Conservation (phyloP, 2,329 filamentous ascomycete genomes). For the Cladosporium sp. region DNA sequence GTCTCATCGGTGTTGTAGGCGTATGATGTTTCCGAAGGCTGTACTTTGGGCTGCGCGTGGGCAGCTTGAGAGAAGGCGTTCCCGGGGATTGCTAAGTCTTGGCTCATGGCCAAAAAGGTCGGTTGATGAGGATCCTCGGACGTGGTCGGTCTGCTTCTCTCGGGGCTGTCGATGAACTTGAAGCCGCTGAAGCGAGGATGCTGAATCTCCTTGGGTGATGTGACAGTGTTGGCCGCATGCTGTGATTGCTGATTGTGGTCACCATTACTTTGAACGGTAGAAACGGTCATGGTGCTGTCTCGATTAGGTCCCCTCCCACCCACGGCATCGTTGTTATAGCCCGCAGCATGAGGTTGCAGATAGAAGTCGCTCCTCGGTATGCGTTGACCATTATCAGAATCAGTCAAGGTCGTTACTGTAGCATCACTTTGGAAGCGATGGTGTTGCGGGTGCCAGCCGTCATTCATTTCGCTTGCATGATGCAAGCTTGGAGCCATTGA, state of each 20-base stretch:
- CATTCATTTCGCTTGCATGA: conserved; percentile 3
- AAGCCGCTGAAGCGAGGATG: conserved; percentile 17
- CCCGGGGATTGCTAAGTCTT: not conserved
- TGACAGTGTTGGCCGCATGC: not conserved
- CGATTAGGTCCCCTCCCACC: not conserved
- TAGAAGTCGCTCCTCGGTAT: conserved; percentile 17
- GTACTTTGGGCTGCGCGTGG: not conserved
- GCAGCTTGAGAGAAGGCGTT: not conserved
- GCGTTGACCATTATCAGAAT: conserved; percentile 8
- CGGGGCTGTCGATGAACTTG: conserved; percentile 17
- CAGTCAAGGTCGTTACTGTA: conserved; percentile 11
- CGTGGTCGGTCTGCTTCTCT: conserved; percentile 12
- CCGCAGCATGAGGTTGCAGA: conserved; percentile 22
- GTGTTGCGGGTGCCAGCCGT: conserved; percentile 9
- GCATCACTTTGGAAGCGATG: conserved; percentile 10
- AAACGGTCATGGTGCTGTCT: not conserved
- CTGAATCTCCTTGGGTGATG: not conserved
- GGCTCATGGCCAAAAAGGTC: not conserved
- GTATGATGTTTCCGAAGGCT: not conserved
- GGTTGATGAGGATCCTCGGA: conserved; percentile 1
- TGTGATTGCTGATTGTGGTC: not conserved
- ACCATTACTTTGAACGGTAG: conserved; percentile 1
- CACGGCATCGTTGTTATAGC: conserved; percentile 12
- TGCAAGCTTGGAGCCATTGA: conserved; percentile 9
- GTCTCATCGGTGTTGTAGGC: conserved; percentile 9